phyloP scores from a whole-genome alignment of 257 asterid species.

The Petunia axillaris region DNA sequence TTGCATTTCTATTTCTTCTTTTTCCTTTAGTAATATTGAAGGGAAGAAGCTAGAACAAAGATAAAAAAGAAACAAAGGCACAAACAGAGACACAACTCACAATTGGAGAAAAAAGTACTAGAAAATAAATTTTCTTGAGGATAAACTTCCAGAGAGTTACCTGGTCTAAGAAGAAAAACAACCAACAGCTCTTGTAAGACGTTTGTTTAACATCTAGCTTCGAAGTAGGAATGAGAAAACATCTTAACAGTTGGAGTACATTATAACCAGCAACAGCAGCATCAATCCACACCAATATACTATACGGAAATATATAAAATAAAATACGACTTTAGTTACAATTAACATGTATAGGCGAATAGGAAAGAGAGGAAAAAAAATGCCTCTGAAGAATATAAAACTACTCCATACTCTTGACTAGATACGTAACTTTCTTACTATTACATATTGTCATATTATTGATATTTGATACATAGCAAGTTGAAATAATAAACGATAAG shows the following conservation, averaged over 20 bases:
- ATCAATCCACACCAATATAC: constrained; percentile 61
- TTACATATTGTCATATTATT: too few relatives aligned
- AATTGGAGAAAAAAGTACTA: too few relatives aligned
- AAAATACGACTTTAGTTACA: background rate
- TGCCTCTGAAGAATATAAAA: background rate
- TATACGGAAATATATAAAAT: background rate
- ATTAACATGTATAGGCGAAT: background rate
- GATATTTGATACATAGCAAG: too few relatives aligned
- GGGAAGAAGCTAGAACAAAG: too few relatives aligned
- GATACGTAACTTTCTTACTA: too few relatives aligned
- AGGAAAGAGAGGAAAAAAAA: background rate
- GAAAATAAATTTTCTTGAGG: background rate
- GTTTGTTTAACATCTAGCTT: constrained; percentile 28
- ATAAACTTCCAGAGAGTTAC: constrained; percentile 39
- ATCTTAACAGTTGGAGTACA: constrained; percentile 53
- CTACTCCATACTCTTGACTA: background rate
- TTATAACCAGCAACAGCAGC: constrained; percentile 62
- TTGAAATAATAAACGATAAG: too few relatives aligned
- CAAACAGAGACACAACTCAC: background rate
- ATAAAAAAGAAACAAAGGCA: background rate
- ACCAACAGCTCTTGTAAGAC: constrained; percentile 51
- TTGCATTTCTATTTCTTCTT: background rate
- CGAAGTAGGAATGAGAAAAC: constrained; percentile 33
- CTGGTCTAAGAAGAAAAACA: constrained; percentile 63
- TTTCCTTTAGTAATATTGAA: too few relatives aligned